Evolutionary conservation across 78 protist genomes (phyloP), one percentile per base, ranked within the genome.

Genomic region (Ministeria vibrans): DNA sequence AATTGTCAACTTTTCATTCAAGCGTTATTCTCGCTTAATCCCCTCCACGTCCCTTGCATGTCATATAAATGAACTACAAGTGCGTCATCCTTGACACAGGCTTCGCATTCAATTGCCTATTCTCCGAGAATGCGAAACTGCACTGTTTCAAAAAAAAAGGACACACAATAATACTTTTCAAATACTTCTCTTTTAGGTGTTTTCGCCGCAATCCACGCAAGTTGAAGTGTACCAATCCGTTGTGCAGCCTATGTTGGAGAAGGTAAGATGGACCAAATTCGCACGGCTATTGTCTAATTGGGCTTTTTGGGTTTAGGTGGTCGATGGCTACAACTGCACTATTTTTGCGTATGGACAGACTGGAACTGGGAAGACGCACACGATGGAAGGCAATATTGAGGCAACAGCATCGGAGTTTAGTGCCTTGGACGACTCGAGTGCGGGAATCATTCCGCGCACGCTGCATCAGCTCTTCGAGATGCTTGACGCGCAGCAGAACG

Each of bases 261-360:
- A 87, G 39, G 88, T 80, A n/a, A n/a, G n/a, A n/a, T n/a, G n/a
- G n/a, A n/a, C n/a, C n/a, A n/a, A n/a, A n/a, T n/a, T n/a, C n/a
- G n/a, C n/a, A n/a, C n/a, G n/a, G n/a, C n/a, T n/a, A n/a, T n/a
- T n/a, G n/a, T n/a, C n/a, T n/a, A n/a, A n/a, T n/a, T n/a, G n/a
- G n/a, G n/a, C n/a, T n/a, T n/a, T 71, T 6, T 59, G 66, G 11
- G 66, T 28, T 59, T 30, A 30, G 11, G 18, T 59, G 25, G 62
- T 70, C 23, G 59, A 44, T 1, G 76, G 76, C 32, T 86, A 42
- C 86, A 86, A 86, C 61, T 72, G 87, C 77, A 81, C 90, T 3
- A 72, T 86, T 44, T 81, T 88, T 25, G 92, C 92, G 28, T 68
- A 88, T 64, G 92, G 92, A 0, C 92, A 83, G 41, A 88, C 92